A percentile compares a stretch with the other conserved stretches of the same genome.
phyloP scores from a whole-genome alignment of 225 moss, liverwort and hornwort genomes.

The Asterella californica region DNA sequence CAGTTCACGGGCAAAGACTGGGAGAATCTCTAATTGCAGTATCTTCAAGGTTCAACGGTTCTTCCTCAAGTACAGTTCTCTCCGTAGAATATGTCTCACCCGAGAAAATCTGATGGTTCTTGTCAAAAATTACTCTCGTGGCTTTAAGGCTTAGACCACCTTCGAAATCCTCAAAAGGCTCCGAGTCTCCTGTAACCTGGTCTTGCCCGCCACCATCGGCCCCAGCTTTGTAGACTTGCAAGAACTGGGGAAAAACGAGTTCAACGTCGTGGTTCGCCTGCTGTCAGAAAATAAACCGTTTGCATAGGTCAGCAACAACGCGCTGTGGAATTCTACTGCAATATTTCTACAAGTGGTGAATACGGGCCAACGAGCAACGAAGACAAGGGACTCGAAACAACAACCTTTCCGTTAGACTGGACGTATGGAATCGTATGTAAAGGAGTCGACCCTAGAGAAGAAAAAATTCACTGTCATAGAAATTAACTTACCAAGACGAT shows the following conservation, averaged over 20 bases:
- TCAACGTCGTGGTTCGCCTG: background rate
- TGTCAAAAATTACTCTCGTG: background rate
- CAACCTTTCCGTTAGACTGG: background rate
- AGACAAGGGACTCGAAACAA: background rate
- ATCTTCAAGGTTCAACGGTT: background rate
- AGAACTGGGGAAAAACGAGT: background rate
- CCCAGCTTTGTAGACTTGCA: background rate
- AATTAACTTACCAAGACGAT: slow-evolving; percentile 6
- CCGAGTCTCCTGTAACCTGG: background rate
- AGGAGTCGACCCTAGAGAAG: too few species aligned
- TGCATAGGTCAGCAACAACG: background rate
- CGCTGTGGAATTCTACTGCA: too few species aligned
- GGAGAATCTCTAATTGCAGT: background rate
- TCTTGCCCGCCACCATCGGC: background rate
- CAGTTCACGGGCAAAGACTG: background rate
- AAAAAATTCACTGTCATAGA: background rate
- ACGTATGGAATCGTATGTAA: background rate
- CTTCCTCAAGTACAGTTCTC: background rate
- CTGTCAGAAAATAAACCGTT: slow-evolving; percentile 1
- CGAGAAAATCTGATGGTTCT: background rate
- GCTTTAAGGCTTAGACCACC: slow-evolving; percentile 3
- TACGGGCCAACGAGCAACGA: too few species aligned
- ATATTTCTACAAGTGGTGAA: too few species aligned
- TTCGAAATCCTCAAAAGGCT: slow-evolving; percentile 30
- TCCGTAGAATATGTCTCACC: too few species aligned